Percentiles rank a stretch among this genome's conserved stretches.
phyloP scores from a whole-genome alignment of 1,284 basidiomycete species.

The Lignosus rhinocerotis region DNA sequence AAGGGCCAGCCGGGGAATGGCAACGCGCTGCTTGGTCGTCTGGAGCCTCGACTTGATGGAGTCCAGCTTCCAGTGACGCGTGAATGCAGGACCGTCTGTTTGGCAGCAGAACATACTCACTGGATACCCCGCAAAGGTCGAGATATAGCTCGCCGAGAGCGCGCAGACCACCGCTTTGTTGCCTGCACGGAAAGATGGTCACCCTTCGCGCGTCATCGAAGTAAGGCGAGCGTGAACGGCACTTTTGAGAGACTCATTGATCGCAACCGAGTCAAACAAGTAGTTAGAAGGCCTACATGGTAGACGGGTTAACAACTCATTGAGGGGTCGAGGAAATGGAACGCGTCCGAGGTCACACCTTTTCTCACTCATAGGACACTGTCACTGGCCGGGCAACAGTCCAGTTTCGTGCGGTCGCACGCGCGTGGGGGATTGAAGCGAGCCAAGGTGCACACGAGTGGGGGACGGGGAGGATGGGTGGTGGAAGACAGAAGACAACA shows the following conservation, averaged over 20 bases:
- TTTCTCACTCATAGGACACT: constrained; percentile 80
- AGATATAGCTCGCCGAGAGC: constrained; percentile 79
- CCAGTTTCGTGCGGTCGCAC: constrained; percentile 65
- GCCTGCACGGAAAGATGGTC: constrained; percentile 40
- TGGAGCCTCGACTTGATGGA: constrained; percentile 91
- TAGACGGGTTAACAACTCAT: constrained; percentile 8
- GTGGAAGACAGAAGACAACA: constrained; percentile 12
- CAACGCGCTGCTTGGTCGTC: constrained; percentile 76
- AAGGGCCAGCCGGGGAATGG: constrained; percentile 71
- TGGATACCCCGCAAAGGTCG: constrained; percentile 81
- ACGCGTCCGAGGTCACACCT: constrained; percentile 40
- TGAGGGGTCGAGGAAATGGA: not conserved
- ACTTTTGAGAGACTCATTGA: constrained; percentile 73
- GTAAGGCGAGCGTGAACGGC: constrained; percentile 18
- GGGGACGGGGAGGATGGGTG: constrained; percentile 6
- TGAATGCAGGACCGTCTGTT: not conserved
- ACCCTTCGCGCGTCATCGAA: constrained; percentile 9
- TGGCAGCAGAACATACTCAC: constrained; percentile 41
- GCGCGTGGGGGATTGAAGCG: constrained; percentile 29
- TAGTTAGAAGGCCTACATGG: constrained; percentile 52
- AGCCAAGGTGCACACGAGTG: constrained; percentile 23
- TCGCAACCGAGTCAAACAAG: constrained; percentile 58
- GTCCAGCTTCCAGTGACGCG: constrained; percentile 57
- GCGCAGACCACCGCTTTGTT: constrained; percentile 84
- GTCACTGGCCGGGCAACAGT: constrained; percentile 54